Evolutionary conservation across 306 rosid species (phyloP).

Genomic region (Sicyos baderoa): DNA sequence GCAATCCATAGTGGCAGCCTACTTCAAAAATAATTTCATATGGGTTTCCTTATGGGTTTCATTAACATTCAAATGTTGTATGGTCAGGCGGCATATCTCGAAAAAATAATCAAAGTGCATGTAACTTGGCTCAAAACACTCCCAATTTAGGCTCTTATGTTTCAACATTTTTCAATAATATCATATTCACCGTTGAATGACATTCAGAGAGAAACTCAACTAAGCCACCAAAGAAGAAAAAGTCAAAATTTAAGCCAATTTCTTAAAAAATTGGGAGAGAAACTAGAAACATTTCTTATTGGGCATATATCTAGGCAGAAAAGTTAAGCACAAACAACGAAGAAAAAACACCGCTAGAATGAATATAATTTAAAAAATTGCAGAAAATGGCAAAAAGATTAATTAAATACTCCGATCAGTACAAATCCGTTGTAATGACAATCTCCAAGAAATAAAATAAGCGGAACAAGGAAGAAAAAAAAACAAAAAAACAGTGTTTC

Average conservation of each 20-base stretch:
- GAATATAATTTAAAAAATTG: neutral
- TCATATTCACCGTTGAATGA: too few relatives aligned
- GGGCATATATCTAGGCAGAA: neutral
- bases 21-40: too few relatives aligned
- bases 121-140: too few relatives aligned
- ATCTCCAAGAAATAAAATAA: conserved; percentile 2
- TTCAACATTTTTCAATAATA: too few relatives aligned
- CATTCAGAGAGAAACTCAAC: neutral
- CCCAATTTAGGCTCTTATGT: too few relatives aligned
- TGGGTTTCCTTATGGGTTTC: too few relatives aligned
- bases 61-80: too few relatives aligned
- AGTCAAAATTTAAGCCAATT: neutral
- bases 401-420: neutral
- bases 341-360: neutral
- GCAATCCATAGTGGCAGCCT: too few relatives aligned
- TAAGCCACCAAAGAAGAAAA: neutral
- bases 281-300: neutral
- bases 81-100: too few relatives aligned
- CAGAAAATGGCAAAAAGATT: neutral
- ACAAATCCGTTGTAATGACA: too few relatives aligned
- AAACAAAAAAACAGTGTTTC: conserved; percentile 4
- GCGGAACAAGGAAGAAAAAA: neutral
- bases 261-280: neutral
- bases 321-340: neutral
- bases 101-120: too few relatives aligned